phyloP scores from a whole-genome alignment of 2,329 filamentous ascomycete species.

The Gaeumannomyces sp. region DNA sequence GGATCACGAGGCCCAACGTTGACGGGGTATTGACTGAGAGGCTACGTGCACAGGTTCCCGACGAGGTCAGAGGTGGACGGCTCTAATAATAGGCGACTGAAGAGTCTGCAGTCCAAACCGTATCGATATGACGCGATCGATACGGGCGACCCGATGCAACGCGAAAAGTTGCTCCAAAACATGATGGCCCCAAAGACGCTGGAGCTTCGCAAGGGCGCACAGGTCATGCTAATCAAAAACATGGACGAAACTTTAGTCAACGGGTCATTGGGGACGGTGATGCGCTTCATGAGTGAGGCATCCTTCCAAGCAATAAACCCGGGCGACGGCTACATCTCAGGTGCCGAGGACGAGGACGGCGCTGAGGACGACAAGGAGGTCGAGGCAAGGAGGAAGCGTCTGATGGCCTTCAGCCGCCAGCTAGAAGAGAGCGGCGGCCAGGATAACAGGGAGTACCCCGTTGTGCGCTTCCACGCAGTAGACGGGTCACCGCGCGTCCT shows the following conservation, averaged over 20 bases:
- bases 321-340: constrained; percentile 31
- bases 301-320: constrained; percentile 29
- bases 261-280: constrained; percentile 82
- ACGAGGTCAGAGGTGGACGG: constrained; percentile 83
- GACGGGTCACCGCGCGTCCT: constrained; percentile 73
- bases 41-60: constrained; percentile 55
- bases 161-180: constrained; percentile 74
- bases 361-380: constrained; percentile 13
- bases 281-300: constrained; percentile 60
- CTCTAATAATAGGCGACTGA: constrained; percentile 72
- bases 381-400: constrained; percentile 13
- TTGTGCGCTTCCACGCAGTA: constrained; percentile 76
- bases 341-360: constrained; percentile 28
- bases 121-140: constrained; percentile 70
- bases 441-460: constrained; percentile 60
- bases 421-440: constrained; percentile 30
- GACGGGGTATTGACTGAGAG: constrained; percentile 18
- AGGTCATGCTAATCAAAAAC: constrained; percentile 99
- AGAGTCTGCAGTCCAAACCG: constrained; percentile 60
- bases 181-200: constrained; percentile 88
- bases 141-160: constrained; percentile 62
- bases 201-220: constrained; percentile 81
- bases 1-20: neutral
- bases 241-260: constrained; percentile 92
- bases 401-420: constrained; percentile 19